Percentiles rank a stretch among this genome's conserved stretches.
phyloP scores from a whole-genome alignment of 305 asterid genomes.

The Fraxinus dipetala region DNA sequence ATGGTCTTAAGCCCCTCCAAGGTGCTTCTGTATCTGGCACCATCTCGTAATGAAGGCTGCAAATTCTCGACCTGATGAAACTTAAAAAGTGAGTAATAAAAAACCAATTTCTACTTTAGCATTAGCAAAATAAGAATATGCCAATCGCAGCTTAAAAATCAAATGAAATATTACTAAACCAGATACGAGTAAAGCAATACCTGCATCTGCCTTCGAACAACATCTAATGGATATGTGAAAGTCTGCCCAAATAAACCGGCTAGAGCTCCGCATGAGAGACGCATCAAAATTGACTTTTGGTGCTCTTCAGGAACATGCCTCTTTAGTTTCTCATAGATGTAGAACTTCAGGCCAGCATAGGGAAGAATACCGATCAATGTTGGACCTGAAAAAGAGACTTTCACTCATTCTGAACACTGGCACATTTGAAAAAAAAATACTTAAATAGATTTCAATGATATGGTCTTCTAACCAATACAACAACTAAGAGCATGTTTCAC shows the following conservation, averaged over 20 bases:
- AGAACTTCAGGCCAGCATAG: constrained; percentile 91
- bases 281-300: constrained; percentile 70
- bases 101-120: neutral
- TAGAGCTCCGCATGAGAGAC: constrained; percentile 86
- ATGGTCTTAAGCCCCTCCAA: constrained; percentile 62
- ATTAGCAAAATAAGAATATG: neutral
- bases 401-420: neutral
- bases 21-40: constrained; percentile 56
- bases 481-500: neutral
- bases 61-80: constrained; percentile 71
- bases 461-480: neutral
- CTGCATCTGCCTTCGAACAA: constrained; percentile 98
- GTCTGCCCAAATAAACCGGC: constrained; percentile 98
- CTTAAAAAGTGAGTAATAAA: neutral
- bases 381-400: constrained; percentile 56
- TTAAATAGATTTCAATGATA: neutral
- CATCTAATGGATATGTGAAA: constrained; percentile 88
- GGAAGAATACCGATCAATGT: constrained; percentile 92
- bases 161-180: neutral
- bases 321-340: constrained; percentile 79
- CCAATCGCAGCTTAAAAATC: neutral
- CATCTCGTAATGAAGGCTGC: constrained; percentile 48
- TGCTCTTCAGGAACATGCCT: constrained; percentile 78
- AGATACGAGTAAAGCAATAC: constrained; percentile 24
- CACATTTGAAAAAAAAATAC: neutral